These are phyloP conservation scores for Naganishia albida DNA, from an alignment of 1,284 basidiomycete species.

Conservation along the genomic window DNA sequence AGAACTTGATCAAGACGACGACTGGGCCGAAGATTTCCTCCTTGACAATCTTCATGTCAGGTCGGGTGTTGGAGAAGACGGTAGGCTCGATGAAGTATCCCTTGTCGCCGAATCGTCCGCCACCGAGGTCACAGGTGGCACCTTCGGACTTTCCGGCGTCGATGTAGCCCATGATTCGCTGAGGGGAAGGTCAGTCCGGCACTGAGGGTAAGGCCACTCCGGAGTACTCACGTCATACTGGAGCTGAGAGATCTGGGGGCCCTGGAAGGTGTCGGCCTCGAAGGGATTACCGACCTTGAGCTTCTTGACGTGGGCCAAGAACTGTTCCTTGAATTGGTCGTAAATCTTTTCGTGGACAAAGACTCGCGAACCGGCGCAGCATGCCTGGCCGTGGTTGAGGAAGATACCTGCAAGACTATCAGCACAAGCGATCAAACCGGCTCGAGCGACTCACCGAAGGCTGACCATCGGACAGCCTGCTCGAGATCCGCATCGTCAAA, in stretches of 20 bases:
- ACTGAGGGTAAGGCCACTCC: conserved; percentile 39
- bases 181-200: conserved; percentile 49
- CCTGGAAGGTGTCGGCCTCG: conserved; percentile 68
- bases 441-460: conserved; percentile 56
- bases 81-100: conserved; percentile 65
- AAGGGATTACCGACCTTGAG: conserved; percentile 80
- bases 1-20: conserved; percentile 62
- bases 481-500: conserved; percentile 63
- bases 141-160: conserved; percentile 78
- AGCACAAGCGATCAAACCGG: neutral
- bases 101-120: conserved; percentile 69
- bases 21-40: conserved; percentile 90
- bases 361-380: conserved; percentile 81
- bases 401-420: conserved; percentile 60
- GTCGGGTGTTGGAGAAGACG: conserved; percentile 75
- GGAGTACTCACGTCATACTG: conserved; percentile 47
- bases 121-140: conserved; percentile 77
- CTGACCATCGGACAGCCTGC: conserved; percentile 76
- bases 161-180: conserved; percentile 85
- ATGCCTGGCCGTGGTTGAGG: conserved; percentile 70
- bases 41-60: conserved; percentile 80
- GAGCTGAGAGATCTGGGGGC: conserved; percentile 69
- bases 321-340: conserved; percentile 60
- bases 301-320: conserved; percentile 62
- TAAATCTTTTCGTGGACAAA: conserved; percentile 82